Percentiles rank a stretch among this genome's conserved stretches.
phyloP scores from a whole-genome alignment of 208 protist species.

The Leishmania lainsoni region DNA sequence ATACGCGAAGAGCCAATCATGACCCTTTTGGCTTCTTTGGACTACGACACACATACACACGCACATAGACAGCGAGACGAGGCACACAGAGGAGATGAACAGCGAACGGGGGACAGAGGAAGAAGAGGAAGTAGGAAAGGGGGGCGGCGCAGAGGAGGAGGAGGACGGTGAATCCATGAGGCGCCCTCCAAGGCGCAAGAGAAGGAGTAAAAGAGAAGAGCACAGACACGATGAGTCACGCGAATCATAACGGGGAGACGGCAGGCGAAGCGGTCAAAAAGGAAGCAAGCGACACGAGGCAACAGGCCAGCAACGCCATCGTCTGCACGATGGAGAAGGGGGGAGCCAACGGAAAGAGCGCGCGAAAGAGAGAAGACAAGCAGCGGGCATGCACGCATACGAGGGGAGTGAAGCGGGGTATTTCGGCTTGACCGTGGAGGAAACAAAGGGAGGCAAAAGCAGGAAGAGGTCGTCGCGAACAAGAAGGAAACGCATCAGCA shows the following conservation, averaged over 20 bases:
- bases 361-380: neutral
- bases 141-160: neutral
- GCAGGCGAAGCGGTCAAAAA: neutral
- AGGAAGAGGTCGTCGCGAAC: neutral
- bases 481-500: neutral
- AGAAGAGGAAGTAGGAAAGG: neutral
- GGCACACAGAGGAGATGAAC: neutral
- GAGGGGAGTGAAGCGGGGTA: neutral
- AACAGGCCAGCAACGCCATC: neutral
- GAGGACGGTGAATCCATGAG: no score
- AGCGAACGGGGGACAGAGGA: neutral
- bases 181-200: no score
- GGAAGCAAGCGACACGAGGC: neutral
- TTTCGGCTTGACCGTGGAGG: neutral
- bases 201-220: neutral
- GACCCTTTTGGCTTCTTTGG: neutral
- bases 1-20: neutral
- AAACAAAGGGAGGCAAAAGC: neutral
- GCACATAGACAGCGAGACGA: neutral
- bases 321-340: neutral
- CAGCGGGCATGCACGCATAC: neutral
- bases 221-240: no score
- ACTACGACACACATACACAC: neutral
- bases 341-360: neutral
- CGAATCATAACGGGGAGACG: no score